Evolutionary conservation across 2,329 filamentous ascomycete species (phyloP), one percentile per base, ranked within the genome.

Genomic region (Phialophora expanda): DNA sequence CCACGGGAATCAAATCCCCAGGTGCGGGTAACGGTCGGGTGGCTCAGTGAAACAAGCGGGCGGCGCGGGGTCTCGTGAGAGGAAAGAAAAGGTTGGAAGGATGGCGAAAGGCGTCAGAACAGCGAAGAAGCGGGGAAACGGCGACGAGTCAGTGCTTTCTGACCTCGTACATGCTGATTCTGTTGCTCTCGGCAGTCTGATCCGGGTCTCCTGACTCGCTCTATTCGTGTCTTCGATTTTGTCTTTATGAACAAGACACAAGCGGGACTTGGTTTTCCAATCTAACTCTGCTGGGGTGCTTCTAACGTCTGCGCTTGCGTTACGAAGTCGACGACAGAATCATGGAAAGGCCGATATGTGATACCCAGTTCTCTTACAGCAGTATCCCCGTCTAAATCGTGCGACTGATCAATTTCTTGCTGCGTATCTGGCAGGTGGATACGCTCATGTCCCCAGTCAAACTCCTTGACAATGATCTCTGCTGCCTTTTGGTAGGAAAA

Each of bases 401-500:
- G 38, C 6, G 58, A 32, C 38, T 66, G 38, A 22, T 61, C 59
- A 28, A 65, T 62, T 24, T 56, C 50, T 56, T 68, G 66, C 30
- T 48, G 4, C 8, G 22, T 14, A 9, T 41, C 46, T 11, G 46
- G 50, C 26, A 34, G 34, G 20, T 14, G 24, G 20, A 67, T 20
- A 41, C 53, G 59, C 3, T 17, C 4, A 2, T 53, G 60, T 9
- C 32, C 74, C 74, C 77, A 78, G 0, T 73, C 69, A 67, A 85
- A 84, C 28, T 75, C 73, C 2, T 77, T 75, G 0, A 68, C 69
- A 30, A 84, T 79, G 32, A 84, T 79, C 11, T 78, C 72, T 0
- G 80, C 79, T 0, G 80, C 82, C 12, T 80, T 63, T 0, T 75
- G 78, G 68, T 84, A 84, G 0, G 80, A 80, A 62, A 84, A 85